phyloP scores from a whole-genome alignment of 768 basidiomycete species.

The Rhizopogon rudus region DNA sequence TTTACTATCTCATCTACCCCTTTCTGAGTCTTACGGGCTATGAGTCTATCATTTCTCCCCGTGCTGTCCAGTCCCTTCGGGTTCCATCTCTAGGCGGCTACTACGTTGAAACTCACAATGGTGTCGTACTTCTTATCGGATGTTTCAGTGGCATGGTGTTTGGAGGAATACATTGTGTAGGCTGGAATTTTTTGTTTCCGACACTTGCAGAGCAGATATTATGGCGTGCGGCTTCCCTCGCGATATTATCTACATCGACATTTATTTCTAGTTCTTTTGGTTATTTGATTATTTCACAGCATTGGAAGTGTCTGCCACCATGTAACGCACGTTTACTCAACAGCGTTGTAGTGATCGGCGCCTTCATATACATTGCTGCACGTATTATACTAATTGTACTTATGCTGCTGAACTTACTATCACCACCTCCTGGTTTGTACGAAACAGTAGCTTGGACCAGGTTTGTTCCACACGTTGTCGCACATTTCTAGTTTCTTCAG shows the following conservation, averaged over 20 bases:
- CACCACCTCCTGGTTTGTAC: constrained; percentile 8
- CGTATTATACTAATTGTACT: constrained; percentile 9
- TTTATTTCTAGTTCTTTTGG: background rate
- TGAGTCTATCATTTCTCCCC: background rate
- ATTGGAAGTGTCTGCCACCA: too few species aligned
- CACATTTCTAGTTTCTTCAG: too few species aligned
- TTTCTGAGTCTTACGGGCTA: background rate
- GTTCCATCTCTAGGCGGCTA: background rate
- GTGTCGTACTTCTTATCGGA: background rate
- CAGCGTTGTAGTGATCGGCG: too few species aligned
- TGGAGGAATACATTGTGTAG: constrained; percentile 21
- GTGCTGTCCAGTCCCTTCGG: background rate
- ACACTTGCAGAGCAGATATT: constrained; percentile 9
- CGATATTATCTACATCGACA: constrained; percentile 3
- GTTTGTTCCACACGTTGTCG: constrained; percentile 5
- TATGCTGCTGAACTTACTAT: constrained; percentile 4
- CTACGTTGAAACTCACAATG: background rate
- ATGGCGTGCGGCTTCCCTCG: constrained; percentile 16
- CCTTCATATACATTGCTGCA: constrained; percentile 6
- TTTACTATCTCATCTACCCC: background rate
- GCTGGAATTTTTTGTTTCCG: constrained; percentile 18
- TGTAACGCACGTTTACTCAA: too few species aligned
- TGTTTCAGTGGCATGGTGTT: constrained; percentile 14
- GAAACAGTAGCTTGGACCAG: constrained; percentile 12
- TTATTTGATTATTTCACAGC: background rate